Evolutionary conservation across 1,284 basidiomycete genomes (phyloP).

Genomic region (Anthracocystis panici-leucophaei): DNA sequence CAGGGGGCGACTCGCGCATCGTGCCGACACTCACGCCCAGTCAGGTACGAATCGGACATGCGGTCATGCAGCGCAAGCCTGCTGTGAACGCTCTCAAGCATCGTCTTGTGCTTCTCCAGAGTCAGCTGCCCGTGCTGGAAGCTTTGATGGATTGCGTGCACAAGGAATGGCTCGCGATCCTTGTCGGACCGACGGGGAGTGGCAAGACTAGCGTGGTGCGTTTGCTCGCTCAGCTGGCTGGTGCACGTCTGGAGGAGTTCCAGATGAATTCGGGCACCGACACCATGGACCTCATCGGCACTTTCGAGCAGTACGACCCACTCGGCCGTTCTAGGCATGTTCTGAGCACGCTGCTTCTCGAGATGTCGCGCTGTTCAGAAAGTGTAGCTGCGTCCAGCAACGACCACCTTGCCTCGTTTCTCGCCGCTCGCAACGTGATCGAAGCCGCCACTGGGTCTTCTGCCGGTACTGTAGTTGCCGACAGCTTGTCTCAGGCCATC

Average conservation of each 20-base stretch:
- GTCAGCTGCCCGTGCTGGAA: conserved; percentile 79
- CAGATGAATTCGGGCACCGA: conserved; percentile 89
- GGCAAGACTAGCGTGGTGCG: conserved; percentile 87
- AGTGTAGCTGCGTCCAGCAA: conserved; percentile 6
- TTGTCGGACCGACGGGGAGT: conserved; percentile 80
- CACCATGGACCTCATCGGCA: conserved; percentile 91
- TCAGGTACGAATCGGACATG: conserved; percentile 80
- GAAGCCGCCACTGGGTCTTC: conserved; percentile 3
- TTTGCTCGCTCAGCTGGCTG: conserved; percentile 79
- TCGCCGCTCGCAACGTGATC: conserved; percentile 22
- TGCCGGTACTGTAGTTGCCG: neutral
- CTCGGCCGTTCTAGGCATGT: conserved; percentile 21
- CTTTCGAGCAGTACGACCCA: conserved; percentile 84
- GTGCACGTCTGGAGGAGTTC: conserved; percentile 80
- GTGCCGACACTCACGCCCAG: conserved; percentile 74
- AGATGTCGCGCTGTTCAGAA: conserved; percentile 28
- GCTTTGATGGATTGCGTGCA: conserved; percentile 81
- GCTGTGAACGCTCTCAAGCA: conserved; percentile 15
- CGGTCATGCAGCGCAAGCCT: conserved; percentile 72
- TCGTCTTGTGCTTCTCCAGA: conserved; percentile 74
- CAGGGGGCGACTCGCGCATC: conserved; percentile 60
- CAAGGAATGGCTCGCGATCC: conserved; percentile 87
- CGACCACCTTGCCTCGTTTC: conserved; percentile 12
- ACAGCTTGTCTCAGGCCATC: conserved; percentile 8
- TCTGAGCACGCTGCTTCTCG: conserved; percentile 21